Evolutionary conservation across 495 filamentous ascomycete genomes (phyloP).

Genomic region (Talaromyces ruber): DNA sequence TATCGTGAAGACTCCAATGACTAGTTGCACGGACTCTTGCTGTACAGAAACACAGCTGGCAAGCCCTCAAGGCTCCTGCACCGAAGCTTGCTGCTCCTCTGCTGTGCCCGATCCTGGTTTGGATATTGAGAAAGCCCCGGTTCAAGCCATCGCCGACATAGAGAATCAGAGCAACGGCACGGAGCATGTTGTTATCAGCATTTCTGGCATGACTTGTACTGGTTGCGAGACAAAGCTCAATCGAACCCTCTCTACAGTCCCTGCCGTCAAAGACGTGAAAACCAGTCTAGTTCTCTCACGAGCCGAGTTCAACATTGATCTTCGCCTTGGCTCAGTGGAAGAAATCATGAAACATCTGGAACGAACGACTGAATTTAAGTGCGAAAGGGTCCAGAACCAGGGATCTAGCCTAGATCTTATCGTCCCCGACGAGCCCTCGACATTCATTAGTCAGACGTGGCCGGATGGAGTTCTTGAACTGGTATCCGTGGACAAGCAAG

Average conservation of each 20-base stretch:
- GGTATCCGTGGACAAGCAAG: slow-evolving; percentile 29
- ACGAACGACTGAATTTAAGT: slow-evolving; percentile 52
- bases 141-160: too few species aligned
- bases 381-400: slow-evolving; percentile 32
- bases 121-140: too few species aligned
- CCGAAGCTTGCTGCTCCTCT: slow-evolving; percentile 7
- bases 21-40: background rate
- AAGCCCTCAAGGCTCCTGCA: slow-evolving; percentile 9
- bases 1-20: slow-evolving; percentile 8
- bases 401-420: slow-evolving; percentile 44
- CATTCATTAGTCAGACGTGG: slow-evolving; percentile 22
- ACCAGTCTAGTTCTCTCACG: slow-evolving; percentile 52
- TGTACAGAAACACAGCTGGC: slow-evolving; percentile 5
- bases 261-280: slow-evolving; percentile 41
- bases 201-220: slow-evolving; percentile 59
- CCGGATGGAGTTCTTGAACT: slow-evolving; percentile 39
- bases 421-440: slow-evolving; percentile 12
- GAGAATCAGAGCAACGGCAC: background rate
- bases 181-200: slow-evolving; percentile 22
- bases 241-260: slow-evolving; percentile 30
- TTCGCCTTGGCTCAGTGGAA: slow-evolving; percentile 21
- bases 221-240: slow-evolving; percentile 57
- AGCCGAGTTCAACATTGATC: slow-evolving; percentile 52
- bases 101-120: background rate
- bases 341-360: slow-evolving; percentile 43